Conservation (phyloP, 2,329 filamentous ascomycete species). For the Fusarium denticulatum region DNA sequence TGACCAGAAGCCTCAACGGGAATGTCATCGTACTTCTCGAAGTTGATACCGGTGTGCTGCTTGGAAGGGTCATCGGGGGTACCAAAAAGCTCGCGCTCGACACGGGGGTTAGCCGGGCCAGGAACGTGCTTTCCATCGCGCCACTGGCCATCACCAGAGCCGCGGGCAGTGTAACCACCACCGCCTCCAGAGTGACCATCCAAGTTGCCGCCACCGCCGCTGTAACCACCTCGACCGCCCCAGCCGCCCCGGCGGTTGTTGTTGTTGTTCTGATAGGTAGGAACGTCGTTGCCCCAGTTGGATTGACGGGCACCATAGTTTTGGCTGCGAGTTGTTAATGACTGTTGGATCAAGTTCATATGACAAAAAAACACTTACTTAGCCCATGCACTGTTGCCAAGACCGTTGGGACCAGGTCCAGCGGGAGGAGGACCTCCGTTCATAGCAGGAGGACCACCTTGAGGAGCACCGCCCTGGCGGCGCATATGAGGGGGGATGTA, state of each 20-base stretch:
- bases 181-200: conserved; percentile 80
- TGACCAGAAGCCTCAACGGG: conserved; percentile 96
- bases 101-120: conserved; percentile 84
- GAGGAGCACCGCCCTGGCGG: conserved; percentile 47
- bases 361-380: conserved; percentile 59
- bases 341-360: neutral
- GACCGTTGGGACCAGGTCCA: conserved; percentile 53
- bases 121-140: conserved; percentile 95
- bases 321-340: conserved; percentile 39
- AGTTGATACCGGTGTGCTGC: conserved; percentile 99
- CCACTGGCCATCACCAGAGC: conserved; percentile 96
- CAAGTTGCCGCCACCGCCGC: conserved; percentile 50
- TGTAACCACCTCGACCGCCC: conserved; percentile 50
- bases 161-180: conserved; percentile 69
- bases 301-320: conserved; percentile 49
- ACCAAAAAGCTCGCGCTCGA: conserved; percentile 97
- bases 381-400: conserved; percentile 73
- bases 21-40: conserved; percentile 99
- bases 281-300: conserved; percentile 48
- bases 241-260: conserved; percentile 49
- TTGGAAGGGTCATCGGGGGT: conserved; percentile 90
- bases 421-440: conserved; percentile 30
- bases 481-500: conserved; percentile 91
- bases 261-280: conserved; percentile 40
- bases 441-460: conserved; percentile 23